Evolutionary conservation across 768 basidiomycete species (phyloP), one percentile per base, ranked within the genome.

Genomic region (Termitomyces sp.): DNA sequence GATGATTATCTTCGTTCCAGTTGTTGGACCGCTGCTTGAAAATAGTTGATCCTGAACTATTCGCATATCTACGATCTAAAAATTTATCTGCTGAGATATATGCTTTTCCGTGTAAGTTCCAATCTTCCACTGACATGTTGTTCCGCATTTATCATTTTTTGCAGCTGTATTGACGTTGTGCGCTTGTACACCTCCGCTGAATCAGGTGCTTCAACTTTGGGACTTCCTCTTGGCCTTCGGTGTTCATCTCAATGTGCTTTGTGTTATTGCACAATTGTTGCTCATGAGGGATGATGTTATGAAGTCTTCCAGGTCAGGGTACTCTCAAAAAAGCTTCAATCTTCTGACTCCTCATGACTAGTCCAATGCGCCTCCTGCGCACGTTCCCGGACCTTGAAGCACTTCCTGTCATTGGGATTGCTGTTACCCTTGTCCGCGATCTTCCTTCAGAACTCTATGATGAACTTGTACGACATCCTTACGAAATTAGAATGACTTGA

Each of bases 161-260:
- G 32, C 63, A 96, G 94, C 97, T 60, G 85, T 98, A 38, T 78
- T 99, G 59, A 99, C 97, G 0, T 73, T 98, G 35, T 98, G 94
- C 70, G 97, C 96, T 6, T 95, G 95, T 67, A 99, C 96, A 11
- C 96, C 95, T 4, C 97, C 97, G 0, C 77, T 99, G 10, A 90
- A 94, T 67, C 91, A 98, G 74, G 96, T 98, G 26, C 78, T 99
- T 30, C 87, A 87, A 62, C 75, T 99, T 54, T 99, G 97, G 96
- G 97, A 99, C 71, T 99, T 98, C 68, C 80, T 99, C 9, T 79
- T 99, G 28, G 93, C 96, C 3, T 98, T 95, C 66, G 97, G 97
- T 14, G 91, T 95, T 24, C 97, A 98, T 67, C 79, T 99, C 20
- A 99, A 99, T 66, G 88, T 99, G 11, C 78, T 99, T 16, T 98